Evolutionary conservation across 805 yeast genomes (phyloP).

Genomic region (Spathaspora boniae): DNA sequence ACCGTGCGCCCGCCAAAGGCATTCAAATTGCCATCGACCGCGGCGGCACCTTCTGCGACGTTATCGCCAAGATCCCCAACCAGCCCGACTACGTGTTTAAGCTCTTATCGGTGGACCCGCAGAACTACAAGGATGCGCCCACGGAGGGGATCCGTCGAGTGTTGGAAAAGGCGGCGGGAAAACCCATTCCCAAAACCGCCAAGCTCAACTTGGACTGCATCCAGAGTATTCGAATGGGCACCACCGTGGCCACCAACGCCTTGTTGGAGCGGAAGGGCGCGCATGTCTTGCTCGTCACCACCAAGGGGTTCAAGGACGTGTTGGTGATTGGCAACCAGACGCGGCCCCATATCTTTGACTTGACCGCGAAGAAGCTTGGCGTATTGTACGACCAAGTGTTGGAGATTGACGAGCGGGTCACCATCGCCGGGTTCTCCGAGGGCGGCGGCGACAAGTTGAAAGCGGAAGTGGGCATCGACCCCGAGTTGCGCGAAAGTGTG

Average conservation of each 20-base stretch:
- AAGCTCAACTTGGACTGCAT: conserved; percentile 59
- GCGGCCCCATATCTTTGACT: conserved; percentile 84
- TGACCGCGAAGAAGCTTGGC: conserved; percentile 68
- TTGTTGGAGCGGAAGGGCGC: conserved; percentile 91
- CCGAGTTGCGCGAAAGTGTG: conserved; percentile 32
- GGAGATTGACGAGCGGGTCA: conserved; percentile 88
- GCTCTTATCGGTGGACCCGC: conserved; percentile 83
- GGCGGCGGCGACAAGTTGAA: conserved; percentile 48
- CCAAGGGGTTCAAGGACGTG: conserved; percentile 85
- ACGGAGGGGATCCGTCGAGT: conserved; percentile 85
- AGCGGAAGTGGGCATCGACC: conserved; percentile 20
- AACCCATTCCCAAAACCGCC: conserved; percentile 42
- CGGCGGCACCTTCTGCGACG: conserved; percentile 93
- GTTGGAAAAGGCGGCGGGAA: conserved; percentile 56
- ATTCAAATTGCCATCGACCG: conserved; percentile 35
- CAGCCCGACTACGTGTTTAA: conserved; percentile 68
- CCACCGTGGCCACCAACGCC: conserved; percentile 96
- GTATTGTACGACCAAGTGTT: conserved; percentile 71
- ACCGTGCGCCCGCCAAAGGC: conserved; percentile 10
- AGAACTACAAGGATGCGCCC: conserved; percentile 86
- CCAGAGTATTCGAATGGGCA: conserved; percentile 79
- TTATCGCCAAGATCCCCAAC: conserved; percentile 47
- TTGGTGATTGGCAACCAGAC: conserved; percentile 86
- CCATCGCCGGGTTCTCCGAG: conserved; percentile 70
- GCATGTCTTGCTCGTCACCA: conserved; percentile 76